phyloP scores from a whole-genome alignment of 2,329 filamentous ascomycete species.

The Venturiaceae sp. region DNA sequence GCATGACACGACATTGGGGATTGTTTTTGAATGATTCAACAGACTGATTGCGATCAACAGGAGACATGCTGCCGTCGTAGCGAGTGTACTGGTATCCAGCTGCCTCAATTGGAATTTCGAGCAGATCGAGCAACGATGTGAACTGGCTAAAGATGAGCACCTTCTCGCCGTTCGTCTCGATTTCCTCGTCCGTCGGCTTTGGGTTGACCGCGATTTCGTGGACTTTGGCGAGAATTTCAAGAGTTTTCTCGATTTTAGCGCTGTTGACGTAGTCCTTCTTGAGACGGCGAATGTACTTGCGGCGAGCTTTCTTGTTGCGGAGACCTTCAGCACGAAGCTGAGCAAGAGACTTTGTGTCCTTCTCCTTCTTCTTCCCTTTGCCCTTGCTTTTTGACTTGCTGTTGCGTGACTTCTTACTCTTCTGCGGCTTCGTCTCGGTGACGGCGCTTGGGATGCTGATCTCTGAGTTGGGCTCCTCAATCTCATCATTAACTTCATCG shows the following conservation, averaged over 20 bases:
- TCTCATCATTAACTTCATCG: conserved; percentile 23
- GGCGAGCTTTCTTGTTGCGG: conserved; percentile 55
- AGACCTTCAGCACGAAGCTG: conserved; percentile 58
- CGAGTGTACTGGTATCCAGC: conserved; percentile 50
- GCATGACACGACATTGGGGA: conserved; percentile 54
- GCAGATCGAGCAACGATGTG: conserved; percentile 66
- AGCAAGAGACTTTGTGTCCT: conserved; percentile 39
- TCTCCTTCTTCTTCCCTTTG: conserved; percentile 32
- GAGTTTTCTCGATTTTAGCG: conserved; percentile 61
- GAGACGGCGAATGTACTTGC: conserved; percentile 60
- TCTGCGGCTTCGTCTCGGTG: conserved; percentile 13
- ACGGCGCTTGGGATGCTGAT: conserved; percentile 7
- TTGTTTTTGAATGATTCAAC: conserved; percentile 59
- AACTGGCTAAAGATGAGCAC: conserved; percentile 78
- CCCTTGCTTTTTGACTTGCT: conserved; percentile 16
- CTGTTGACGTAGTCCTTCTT: conserved; percentile 62
- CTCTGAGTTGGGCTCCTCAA: conserved; percentile 32
- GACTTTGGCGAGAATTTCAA: conserved; percentile 52
- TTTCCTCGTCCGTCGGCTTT: conserved; percentile 17
- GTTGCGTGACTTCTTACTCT: conserved; percentile 27
- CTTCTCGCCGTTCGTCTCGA: conserved; percentile 59
- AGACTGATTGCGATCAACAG: conserved; percentile 54
- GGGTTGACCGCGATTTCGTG: conserved; percentile 30
- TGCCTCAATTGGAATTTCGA: conserved; percentile 61
- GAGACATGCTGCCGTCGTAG: conserved; percentile 69